Base-by-base conservation (phyloP, 257 asterid genomes). In the Jacaranda copaia region DNA sequence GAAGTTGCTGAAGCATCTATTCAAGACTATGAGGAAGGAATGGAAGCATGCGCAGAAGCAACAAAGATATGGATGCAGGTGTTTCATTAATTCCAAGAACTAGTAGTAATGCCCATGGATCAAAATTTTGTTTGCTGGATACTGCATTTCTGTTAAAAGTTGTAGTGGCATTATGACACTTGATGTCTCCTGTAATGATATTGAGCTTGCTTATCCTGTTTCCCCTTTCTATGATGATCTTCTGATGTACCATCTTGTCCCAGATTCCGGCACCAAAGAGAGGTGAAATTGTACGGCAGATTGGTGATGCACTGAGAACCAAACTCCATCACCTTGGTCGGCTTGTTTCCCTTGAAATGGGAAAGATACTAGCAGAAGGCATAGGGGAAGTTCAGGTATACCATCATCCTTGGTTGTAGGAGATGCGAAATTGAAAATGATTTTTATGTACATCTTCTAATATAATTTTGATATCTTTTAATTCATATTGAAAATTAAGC, bases 221-320 rank as follows among this genome's bases (percentile, higher is more conserved):
- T 48, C 8, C 20, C 20, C 0, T 14, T 18, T 18, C 61, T 6
- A n/a, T 56, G 61, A n/a, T 11, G n/a, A 19, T 15, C 36, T 16
- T 6, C 9, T 61, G 9, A 55, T n/a, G 12, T 55, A 5, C 6
- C 55, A 4, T 85, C 55, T 42, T 80, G 80, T 72, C 76, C 79
- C 87, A 96, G 99, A 72, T 96, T 85, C 97, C 99, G 0, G 97
- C 99, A 62, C 99, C 99, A 43, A 93, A 93, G 88, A 90, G 99
- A 87, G 99, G 99, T 80, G 98, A 96, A 70, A 87, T 96, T 53
- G 99, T 96, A 62, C 90, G 99, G 84, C 99, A 96, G 89, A 93
- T 96, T 66, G 99, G 99, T 79, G 99, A 96, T 81, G 97, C 99
- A 16, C 81, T 96, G 75, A 86, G 99, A 80, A 81, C 85, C 68